Percentiles rank a stretch among this genome's conserved stretches.
Evolutionary conservation across 495 filamentous ascomycete species (phyloP).

Genomic region (Choiromyces venosus): DNA sequence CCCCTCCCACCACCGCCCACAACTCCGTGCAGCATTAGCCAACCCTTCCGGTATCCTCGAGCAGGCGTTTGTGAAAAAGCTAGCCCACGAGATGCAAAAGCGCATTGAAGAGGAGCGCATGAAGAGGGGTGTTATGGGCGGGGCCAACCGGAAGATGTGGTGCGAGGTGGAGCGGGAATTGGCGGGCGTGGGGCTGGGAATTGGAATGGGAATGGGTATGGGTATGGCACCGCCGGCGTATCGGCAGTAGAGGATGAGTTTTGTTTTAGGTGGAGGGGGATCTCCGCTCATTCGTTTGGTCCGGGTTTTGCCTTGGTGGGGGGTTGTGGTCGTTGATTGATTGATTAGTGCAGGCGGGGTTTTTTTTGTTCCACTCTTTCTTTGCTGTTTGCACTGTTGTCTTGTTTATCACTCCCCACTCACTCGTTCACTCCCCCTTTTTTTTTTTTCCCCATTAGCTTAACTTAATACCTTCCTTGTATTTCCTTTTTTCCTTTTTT

Average conservation of each 20-base stretch:
- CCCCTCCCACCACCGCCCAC: slow-evolving; percentile 20
- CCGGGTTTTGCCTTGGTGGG: not conserved
- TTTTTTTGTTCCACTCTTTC: not conserved
- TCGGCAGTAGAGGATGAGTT: not conserved
- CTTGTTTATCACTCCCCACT: not conserved
- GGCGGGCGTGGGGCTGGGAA: slow-evolving; percentile 47
- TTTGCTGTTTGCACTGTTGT: not conserved
- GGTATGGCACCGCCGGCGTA: slow-evolving; percentile 41
- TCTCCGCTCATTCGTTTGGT: not conserved
- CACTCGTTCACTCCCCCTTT: not conserved
- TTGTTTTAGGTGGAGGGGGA: not conserved
- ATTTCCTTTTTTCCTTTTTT: not conserved
- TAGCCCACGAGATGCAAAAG: slow-evolving; percentile 82
- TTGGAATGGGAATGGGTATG: not conserved
- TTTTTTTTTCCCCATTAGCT: too few relatives aligned
- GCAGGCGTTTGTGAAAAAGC: slow-evolving; percentile 82
- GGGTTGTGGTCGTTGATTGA: not conserved
- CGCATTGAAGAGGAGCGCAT: slow-evolving; percentile 68
- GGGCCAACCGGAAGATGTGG: slow-evolving; percentile 45
- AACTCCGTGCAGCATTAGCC: slow-evolving; percentile 28
- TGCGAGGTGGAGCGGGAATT: slow-evolving; percentile 41
- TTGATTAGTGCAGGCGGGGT: not conserved
- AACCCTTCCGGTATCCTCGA: slow-evolving; percentile 59
- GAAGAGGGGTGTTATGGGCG: slow-evolving; percentile 44
- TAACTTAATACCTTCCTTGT: not conserved